Percentiles rank a stretch among this genome's conserved stretches.
phyloP scores from a whole-genome alignment of 2,329 filamentous ascomycete species.

The Botrytis sinoallii region DNA sequence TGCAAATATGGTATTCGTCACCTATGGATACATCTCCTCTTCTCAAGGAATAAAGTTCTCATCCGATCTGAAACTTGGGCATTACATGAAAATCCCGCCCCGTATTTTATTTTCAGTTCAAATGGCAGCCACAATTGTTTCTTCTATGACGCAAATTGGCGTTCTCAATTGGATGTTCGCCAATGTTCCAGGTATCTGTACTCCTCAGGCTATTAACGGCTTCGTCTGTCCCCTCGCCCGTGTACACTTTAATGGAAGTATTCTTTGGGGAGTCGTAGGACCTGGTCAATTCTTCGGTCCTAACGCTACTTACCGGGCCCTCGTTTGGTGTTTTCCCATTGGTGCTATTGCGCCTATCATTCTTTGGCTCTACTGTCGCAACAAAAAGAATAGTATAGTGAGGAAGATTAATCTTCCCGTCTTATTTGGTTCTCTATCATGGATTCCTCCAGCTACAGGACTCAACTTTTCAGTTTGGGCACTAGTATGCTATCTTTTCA shows the following conservation, averaged over 20 bases:
- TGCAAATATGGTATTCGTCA: constrained; percentile 91
- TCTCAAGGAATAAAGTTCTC: constrained; percentile 88
- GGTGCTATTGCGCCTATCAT: constrained; percentile 72
- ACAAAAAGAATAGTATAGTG: constrained; percentile 58
- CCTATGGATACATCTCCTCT: constrained; percentile 85
- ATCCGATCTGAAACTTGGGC: constrained; percentile 80
- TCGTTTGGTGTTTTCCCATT: constrained; percentile 79
- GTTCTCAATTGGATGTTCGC: constrained; percentile 89
- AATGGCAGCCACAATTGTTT: constrained; percentile 71
- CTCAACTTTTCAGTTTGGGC: constrained; percentile 89
- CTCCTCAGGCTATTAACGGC: constrained; percentile 73
- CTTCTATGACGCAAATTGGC: constrained; percentile 75
- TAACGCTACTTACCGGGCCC: constrained; percentile 67
- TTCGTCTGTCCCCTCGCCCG: constrained; percentile 85
- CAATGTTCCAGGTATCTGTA: constrained; percentile 75
- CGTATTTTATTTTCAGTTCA: constrained; percentile 77
- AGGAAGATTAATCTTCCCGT: constrained; percentile 80
- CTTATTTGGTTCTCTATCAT: constrained; percentile 76
- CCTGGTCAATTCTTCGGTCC: constrained; percentile 79
- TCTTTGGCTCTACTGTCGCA: constrained; percentile 68
- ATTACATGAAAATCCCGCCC: constrained; percentile 85
- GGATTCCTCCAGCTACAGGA: constrained; percentile 83
- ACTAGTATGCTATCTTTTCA: constrained; percentile 81
- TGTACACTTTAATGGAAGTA: constrained; percentile 86
- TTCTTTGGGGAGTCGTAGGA: constrained; percentile 86